Evolutionary conservation across 495 filamentous ascomycete species (phyloP).

Genomic region (Penicillium coffeae): DNA sequence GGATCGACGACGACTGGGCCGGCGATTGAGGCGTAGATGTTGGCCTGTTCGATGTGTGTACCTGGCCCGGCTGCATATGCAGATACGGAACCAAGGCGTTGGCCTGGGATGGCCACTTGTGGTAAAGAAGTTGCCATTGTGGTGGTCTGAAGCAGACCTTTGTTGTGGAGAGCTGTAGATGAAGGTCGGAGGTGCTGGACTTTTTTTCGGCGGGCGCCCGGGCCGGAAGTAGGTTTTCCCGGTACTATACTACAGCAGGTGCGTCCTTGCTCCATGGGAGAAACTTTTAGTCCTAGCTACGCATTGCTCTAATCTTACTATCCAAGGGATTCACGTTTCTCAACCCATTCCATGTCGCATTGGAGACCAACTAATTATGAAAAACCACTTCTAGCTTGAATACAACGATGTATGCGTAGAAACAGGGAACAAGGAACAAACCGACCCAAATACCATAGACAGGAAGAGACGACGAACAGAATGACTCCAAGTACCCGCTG

Average conservation of each 20-base stretch:
- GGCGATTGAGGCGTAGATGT: conserved; percentile 70
- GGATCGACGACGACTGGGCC: conserved; percentile 53
- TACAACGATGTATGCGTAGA: conserved; percentile 33
- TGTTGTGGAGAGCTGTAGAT: neutral
- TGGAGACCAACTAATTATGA: conserved; percentile 22
- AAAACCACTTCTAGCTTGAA: conserved; percentile 30
- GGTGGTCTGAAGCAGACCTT: conserved; percentile 1
- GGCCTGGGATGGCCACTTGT: conserved; percentile 59
- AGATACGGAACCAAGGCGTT: conserved; percentile 64
- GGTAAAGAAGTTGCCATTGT: conserved; percentile 34
- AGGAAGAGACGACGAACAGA: conserved; percentile 10
- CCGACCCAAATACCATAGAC: conserved; percentile 22
- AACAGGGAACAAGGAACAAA: conserved; percentile 21
- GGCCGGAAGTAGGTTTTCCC: conserved; percentile 18
- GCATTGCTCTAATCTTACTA: too few species aligned
- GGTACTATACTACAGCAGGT: neutral
- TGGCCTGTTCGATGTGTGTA: conserved; percentile 69
- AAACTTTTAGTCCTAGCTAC: too few species aligned
- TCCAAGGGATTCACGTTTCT: too few species aligned
- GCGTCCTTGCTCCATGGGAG: too few species aligned
- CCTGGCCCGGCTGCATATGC: conserved; percentile 70
- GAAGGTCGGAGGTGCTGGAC: conserved; percentile 2
- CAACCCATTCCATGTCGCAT: too few species aligned
- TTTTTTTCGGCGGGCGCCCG: conserved; percentile 11
- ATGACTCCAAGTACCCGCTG: conserved; percentile 42